These are phyloP conservation scores for Ogataea hybrid DNA, from an alignment of 1,139 yeast genomes.

Conservation along the genomic window DNA sequence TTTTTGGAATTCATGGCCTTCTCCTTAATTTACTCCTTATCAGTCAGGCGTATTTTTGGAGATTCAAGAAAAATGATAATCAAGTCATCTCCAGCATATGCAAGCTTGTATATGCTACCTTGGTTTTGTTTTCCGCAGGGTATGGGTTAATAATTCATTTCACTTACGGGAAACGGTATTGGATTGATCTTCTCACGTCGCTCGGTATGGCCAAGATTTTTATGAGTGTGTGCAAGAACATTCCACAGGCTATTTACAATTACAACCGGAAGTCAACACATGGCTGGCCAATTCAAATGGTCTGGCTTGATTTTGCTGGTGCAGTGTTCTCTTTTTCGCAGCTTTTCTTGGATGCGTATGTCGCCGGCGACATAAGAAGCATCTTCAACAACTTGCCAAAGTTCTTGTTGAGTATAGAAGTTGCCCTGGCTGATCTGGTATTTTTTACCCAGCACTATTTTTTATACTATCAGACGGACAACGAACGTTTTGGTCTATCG, in stretches of 20 bases:
- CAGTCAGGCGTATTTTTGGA: constrained; percentile 32
- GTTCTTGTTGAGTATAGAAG: constrained; percentile 30
- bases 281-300: constrained; percentile 39
- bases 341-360: constrained; percentile 28
- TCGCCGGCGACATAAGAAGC: constrained; percentile 21
- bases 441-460: constrained; percentile 33
- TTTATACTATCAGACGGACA: constrained; percentile 27
- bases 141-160: constrained; percentile 18
- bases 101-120: constrained; percentile 18
- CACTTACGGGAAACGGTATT: constrained; percentile 23
- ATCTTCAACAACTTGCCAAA: constrained; percentile 32
- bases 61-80: constrained; percentile 31
- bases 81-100: constrained; percentile 26
- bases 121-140: constrained; percentile 15
- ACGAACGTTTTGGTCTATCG: constrained; percentile 19
- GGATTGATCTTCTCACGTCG: constrained; percentile 31
- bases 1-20: constrained; percentile 31
- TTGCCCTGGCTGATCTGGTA: constrained; percentile 26
- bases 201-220: constrained; percentile 45
- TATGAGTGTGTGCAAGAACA: constrained; percentile 49
- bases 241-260: constrained; percentile 53
- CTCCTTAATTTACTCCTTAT: constrained; percentile 25
- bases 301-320: constrained; percentile 32
- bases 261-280: constrained; percentile 52
- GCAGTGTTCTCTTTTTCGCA: constrained; percentile 30